A percentile compares a stretch with the other conserved stretches of the same genome.
These are phyloP conservation scores for Boletus nobilissimus DNA, from an alignment of 1,284 basidiomycete genomes.

Conservation along the genomic window DNA sequence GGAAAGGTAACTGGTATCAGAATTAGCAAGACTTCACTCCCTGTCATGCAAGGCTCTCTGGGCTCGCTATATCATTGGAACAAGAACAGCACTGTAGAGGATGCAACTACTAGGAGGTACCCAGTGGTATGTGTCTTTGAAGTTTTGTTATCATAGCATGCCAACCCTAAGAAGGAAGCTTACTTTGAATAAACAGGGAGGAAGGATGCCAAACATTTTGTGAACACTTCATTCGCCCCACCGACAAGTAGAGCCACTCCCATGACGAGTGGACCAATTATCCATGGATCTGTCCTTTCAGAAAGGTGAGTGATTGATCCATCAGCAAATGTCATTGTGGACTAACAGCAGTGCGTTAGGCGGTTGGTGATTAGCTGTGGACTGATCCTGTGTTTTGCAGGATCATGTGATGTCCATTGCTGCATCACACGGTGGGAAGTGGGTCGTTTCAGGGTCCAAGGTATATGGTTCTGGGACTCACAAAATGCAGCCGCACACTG, in stretches of 20 bases:
- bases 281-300: slow-evolving; percentile 56
- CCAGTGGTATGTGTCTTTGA: slow-evolving; percentile 2
- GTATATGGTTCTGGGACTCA: slow-evolving; percentile 91
- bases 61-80: slow-evolving; percentile 7
- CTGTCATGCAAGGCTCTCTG: no score
- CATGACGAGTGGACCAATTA: slow-evolving; percentile 75
- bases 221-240: slow-evolving; percentile 73
- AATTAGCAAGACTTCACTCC: neutral
- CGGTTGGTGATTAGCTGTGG: neutral
- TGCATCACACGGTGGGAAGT: slow-evolving; percentile 85
- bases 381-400: slow-evolving; percentile 44
- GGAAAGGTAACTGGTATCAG: slow-evolving; percentile 33
- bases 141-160: neutral
- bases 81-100: slow-evolving; percentile 57
- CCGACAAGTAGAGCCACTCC: slow-evolving; percentile 72
- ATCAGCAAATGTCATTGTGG: no score
- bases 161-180: slow-evolving; percentile 11
- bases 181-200: slow-evolving; percentile 81
- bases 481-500: slow-evolving; percentile 79
- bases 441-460: slow-evolving; percentile 91
- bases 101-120: slow-evolving; percentile 64
- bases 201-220: slow-evolving; percentile 84
- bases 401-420: slow-evolving; percentile 86
- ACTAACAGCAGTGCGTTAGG: slow-evolving; percentile 67
- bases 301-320: no score